Conservation (phyloP, 2,329 filamentous ascomycete genomes). For the Aspergillus sojae region DNA sequence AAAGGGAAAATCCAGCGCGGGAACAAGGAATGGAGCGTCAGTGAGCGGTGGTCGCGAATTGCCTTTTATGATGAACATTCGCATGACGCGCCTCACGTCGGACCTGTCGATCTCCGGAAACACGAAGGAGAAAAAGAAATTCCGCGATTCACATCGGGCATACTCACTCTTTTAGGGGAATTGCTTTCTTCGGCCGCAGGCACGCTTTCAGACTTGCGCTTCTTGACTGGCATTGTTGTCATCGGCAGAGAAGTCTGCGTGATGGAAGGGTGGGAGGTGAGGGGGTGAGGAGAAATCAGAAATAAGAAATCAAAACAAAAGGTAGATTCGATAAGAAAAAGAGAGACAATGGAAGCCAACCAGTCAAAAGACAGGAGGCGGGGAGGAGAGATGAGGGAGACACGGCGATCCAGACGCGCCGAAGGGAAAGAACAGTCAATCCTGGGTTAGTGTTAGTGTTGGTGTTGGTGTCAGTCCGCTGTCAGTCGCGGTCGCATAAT, state of each 20-base stretch:
- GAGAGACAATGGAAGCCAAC: slow-evolving; percentile 3
- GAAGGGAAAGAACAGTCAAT: slow-evolving; percentile 6
- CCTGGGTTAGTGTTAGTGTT: background rate
- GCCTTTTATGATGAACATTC: slow-evolving; percentile 3
- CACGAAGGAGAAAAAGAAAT: background rate
- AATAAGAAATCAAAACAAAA: slow-evolving; percentile 10
- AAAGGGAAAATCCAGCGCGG: slow-evolving; percentile 9
- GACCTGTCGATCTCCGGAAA: slow-evolving; percentile 8
- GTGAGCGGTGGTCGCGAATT: slow-evolving; percentile 15
- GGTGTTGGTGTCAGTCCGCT: slow-evolving; percentile 1
- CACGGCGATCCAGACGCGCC: slow-evolving; percentile 15
- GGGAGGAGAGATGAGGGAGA: slow-evolving; percentile 8
- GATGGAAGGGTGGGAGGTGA: slow-evolving; percentile 5
- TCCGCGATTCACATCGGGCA: slow-evolving; percentile 6
- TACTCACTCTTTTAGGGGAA: slow-evolving; percentile 29
- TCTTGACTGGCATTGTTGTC: slow-evolving; percentile 14
- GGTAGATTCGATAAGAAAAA: background rate
- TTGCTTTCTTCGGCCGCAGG: slow-evolving; percentile 21
- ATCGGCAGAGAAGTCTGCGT: background rate
- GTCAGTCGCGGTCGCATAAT: background rate
- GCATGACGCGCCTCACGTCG: slow-evolving; percentile 15
- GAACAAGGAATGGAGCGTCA: slow-evolving; percentile 13
- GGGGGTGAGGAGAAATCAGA: slow-evolving; percentile 4
- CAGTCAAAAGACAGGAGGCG: slow-evolving; percentile 13
- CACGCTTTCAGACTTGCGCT: slow-evolving; percentile 32